Base-by-base conservation (phyloP, 2,329 filamentous ascomycete species). In the Apiospora koreana region DNA sequence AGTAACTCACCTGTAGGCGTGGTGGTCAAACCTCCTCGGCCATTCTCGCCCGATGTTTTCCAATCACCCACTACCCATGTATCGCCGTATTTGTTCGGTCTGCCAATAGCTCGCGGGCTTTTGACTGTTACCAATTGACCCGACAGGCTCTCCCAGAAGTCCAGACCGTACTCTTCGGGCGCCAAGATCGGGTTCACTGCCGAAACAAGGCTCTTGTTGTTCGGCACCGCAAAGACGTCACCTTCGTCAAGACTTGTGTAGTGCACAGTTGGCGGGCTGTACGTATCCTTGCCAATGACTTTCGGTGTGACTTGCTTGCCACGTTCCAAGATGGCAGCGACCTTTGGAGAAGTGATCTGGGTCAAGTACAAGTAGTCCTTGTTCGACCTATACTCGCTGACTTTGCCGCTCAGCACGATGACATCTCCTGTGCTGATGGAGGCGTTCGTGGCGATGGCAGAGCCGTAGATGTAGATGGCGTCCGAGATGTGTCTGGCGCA, bases 101-200 rank as follows among this genome's bases (percentile, higher is more conserved):
- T 87, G 67, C 85, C 84, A 64, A 93, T 79, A 58, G 88, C 89
- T 16, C 82, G 85, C 1, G 89, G 87, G 64, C 81, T 84, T 73
- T 84, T 84, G 65, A 93, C 81, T 0, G 88, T 92, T 18, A 94
- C 91, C 9, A 93, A 83, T 79, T 93, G 90, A 38, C 91, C 92
- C 69, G 83, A 84, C 70, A 93, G 80, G 72, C 87, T 90, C 84
- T 93, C 89, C 92, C 91, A 93, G 77, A 93, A 94, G 78, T 93
- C 92, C 41, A 93, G 82, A 2, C 91, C 92, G 75, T 90, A 93
- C 54, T 82, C 80, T 28, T 81, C 80, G 1, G 91, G 91, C 71
- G 91, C 79, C 48, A 93, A 84, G 18, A 82, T 81, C 0, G 91
- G 91, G 77, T 93, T 93, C 43, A 77, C 81, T 7, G 79, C 81